Base-by-base conservation (phyloP, 2,329 filamentous ascomycete genomes). In the Alternaria hordeiaustralica region DNA sequence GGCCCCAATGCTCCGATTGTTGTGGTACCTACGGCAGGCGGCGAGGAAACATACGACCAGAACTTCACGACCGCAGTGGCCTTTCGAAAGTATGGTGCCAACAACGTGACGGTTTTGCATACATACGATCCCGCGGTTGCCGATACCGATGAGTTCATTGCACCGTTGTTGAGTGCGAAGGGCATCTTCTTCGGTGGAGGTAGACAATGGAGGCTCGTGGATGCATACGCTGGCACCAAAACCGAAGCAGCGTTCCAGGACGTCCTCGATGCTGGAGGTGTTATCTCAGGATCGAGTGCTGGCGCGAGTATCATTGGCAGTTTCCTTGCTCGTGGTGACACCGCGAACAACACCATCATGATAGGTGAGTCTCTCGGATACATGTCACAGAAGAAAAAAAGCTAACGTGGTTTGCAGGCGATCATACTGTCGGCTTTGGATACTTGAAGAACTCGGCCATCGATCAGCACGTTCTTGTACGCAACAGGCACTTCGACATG, bases 401-500 rank as follows among this genome's bases (percentile, higher is more conserved):
- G 1, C 20, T 53, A 18, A 53, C 3, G 9, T 1, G 20, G 13
- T 5, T 3, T 41, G 9, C 6, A 58, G 56, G 56, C 15, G 56
- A 58, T 23, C 56, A 58, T 21, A 53, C 46, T 18, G 70, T 73
- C 41, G 72, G 71, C 1, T 74, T 75, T 25, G 72, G 72, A 11
- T 74, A 74, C n/a, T 41, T 75, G 5, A 73, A 70, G 43, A 73
- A 75, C 41, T 57, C 70, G 4, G 70, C 70, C 2, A 73, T 74
- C 12, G 71, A 75, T 13, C 71, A 75, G 55, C 71, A 74, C 18
- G 72, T 75, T 5, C 53, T 75, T 0, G 70, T 73, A 5, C 61
- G 70, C 30, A 74, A 74, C 44, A 59, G 72, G 23, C 71, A 74
- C n/a, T 74, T 73, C 23, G 72, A 74, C 50, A 56, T 75, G 51